Percentiles rank a stretch among this genome's conserved stretches.
Evolutionary conservation across 139 green algal genomes (phyloP).

Genomic region (Coelastrella sp.): DNA sequence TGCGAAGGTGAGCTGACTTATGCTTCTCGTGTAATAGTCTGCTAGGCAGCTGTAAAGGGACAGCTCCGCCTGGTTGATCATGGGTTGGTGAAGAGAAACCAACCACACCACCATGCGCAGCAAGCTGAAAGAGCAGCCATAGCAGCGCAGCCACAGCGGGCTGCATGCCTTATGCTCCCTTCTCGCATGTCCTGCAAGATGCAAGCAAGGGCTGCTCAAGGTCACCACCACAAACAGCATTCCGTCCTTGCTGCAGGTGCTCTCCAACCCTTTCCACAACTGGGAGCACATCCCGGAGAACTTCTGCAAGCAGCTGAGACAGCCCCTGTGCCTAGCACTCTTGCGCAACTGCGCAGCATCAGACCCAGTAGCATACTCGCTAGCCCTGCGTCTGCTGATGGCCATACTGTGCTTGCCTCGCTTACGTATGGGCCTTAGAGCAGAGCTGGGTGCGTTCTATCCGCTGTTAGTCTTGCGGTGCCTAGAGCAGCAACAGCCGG

Average conservation of each 20-base stretch:
- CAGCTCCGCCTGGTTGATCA: neutral
- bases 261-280: constrained; percentile 69
- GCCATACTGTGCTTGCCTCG: constrained; percentile 61
- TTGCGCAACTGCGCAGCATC: constrained; percentile 81
- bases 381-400: constrained; percentile 67
- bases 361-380: constrained; percentile 64
- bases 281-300: constrained; percentile 78
- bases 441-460: constrained; percentile 93
- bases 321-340: constrained; percentile 88
- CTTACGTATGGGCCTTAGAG: constrained; percentile 75
- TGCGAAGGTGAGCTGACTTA: constrained; percentile 72
- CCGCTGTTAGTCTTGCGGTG: constrained; percentile 88
- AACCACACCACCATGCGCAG: no score
- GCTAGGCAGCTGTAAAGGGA: neutral
- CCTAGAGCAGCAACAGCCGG: constrained; percentile 71
- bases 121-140: no score
- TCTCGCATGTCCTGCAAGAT: no score
- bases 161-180: no score
- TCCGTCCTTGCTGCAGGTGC: constrained; percentile 51
- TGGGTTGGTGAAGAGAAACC: neutral
- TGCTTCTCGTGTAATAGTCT: constrained; percentile 37
- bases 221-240: neutral
- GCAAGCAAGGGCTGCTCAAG: neutral
- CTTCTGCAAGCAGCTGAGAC: constrained; percentile 83
- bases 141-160: no score